Evolutionary conservation across 345 rosid species (phyloP).

Genomic region (Pseudoturritis turrita): DNA sequence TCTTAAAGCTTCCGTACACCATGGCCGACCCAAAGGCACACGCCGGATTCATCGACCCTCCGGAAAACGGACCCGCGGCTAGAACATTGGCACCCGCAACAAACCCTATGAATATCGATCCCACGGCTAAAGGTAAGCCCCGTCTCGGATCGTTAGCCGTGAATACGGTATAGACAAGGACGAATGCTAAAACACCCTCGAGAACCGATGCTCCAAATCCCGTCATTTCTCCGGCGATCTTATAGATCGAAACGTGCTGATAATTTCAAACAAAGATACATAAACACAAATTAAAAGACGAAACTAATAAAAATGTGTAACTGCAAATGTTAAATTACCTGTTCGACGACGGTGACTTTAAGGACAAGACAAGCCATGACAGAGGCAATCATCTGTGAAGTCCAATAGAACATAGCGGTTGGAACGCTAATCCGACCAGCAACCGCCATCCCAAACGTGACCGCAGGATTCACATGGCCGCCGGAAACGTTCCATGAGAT

Average conservation of each 20-base stretch:
- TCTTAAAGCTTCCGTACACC: conserved; percentile 63
- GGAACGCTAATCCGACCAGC: conserved; percentile 72
- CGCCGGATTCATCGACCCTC: conserved; percentile 89
- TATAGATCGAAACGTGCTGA: conserved; percentile 55
- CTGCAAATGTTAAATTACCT: conserved; percentile 29
- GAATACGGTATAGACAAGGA: conserved; percentile 66
- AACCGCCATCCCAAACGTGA: conserved; percentile 77
- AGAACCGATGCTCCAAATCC: conserved; percentile 86
- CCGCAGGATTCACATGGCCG: conserved; percentile 93
- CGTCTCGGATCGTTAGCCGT: conserved; percentile 55
- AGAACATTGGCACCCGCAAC: conserved; percentile 70
- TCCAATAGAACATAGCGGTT: conserved; percentile 82
- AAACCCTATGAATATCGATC: conserved; percentile 59
- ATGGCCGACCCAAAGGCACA: conserved; percentile 78
- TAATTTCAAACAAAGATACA: not conserved
- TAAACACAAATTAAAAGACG: not conserved
- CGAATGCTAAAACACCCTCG: conserved; percentile 72
- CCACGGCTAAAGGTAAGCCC: conserved; percentile 37
- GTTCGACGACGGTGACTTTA: conserved; percentile 49
- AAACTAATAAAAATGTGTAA: not conserved
- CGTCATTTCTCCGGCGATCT: conserved; percentile 73
- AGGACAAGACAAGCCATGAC: conserved; percentile 76
- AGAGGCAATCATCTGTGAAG: conserved; percentile 77
- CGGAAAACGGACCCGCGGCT: conserved; percentile 83
- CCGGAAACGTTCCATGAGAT: conserved; percentile 65